phyloP scores from a whole-genome alignment of 768 basidiomycete species.

The Leccinum longicurvipes region DNA sequence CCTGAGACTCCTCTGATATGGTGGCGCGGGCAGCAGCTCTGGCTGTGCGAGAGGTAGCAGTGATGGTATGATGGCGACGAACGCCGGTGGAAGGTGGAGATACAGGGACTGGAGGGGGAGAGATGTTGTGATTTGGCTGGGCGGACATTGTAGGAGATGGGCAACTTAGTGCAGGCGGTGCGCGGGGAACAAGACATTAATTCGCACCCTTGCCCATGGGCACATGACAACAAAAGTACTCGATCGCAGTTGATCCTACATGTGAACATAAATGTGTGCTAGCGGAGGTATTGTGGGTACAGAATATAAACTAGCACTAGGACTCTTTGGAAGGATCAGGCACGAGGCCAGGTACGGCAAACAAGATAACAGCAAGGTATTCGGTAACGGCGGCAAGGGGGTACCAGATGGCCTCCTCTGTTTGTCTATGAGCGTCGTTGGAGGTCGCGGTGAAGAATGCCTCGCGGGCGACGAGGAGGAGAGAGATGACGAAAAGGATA shows the following conservation, averaged over 20 bases:
- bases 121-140: conserved; percentile 35
- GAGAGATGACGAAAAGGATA: conserved; percentile 22
- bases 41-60: conserved; percentile 65
- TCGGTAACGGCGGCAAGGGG: conserved; percentile 33
- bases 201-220: conserved; percentile 26
- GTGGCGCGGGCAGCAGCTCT: conserved; percentile 57
- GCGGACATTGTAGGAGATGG: conserved; percentile 33
- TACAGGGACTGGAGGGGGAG: conserved; percentile 40
- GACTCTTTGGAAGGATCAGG: conserved; percentile 13
- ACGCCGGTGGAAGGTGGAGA: conserved; percentile 46
- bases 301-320: not conserved
- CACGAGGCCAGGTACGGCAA: conserved; percentile 31
- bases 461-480: conserved; percentile 29
- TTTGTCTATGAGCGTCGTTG: conserved; percentile 11
- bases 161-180: not conserved
- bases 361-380: conserved; percentile 28
- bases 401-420: conserved; percentile 32
- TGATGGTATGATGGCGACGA: conserved; percentile 82
- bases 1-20: conserved; percentile 65
- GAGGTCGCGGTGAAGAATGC: conserved; percentile 30
- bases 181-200: not conserved
- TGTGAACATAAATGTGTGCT: conserved; percentile 5
- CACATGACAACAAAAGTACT: conserved; percentile 13
- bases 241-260: too few species aligned
- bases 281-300: conserved; percentile 2